A percentile compares a stretch with the other conserved stretches of the same genome.
Conservation (phyloP, 1,284 basidiomycete genomes). For the Ceratobasidium sp. region DNA sequence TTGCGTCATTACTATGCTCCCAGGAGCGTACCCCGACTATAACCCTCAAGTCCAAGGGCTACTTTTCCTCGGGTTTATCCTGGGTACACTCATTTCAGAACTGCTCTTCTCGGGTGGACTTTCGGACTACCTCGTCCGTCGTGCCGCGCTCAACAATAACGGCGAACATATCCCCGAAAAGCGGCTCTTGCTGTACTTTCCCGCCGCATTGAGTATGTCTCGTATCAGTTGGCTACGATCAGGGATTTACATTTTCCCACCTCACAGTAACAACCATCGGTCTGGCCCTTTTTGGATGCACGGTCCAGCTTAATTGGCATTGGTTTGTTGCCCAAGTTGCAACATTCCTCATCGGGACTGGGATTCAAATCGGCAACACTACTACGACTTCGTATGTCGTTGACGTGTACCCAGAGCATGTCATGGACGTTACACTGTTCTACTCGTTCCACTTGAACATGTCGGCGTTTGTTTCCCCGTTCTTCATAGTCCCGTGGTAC, state of each 20-base stretch:
- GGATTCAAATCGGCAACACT: constrained; percentile 51
- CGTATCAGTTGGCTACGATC: background rate
- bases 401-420: constrained; percentile 49
- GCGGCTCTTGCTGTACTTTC: constrained; percentile 49
- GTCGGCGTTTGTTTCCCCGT: constrained; percentile 50
- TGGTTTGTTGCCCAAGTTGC: constrained; percentile 48
- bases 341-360: constrained; percentile 48
- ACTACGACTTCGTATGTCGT: constrained; percentile 48
- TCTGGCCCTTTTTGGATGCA: constrained; percentile 48
- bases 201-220: constrained; percentile 44
- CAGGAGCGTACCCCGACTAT: constrained; percentile 46
- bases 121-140: constrained; percentile 48
- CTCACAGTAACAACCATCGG: constrained; percentile 46
- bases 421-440: constrained; percentile 50
- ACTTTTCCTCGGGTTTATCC: constrained; percentile 48
- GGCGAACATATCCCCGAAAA: constrained; percentile 48
- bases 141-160: constrained; percentile 40
- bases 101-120: constrained; percentile 49
- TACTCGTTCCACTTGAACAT: constrained; percentile 51
- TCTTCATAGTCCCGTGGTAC: constrained; percentile 50
- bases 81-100: constrained; percentile 49
- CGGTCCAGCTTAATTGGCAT: constrained; percentile 48
- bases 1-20: constrained; percentile 50
- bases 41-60: constrained; percentile 49
- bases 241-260: background rate